Base-by-base conservation (phyloP, 2,329 filamentous ascomycete genomes). In the Fusarium concolor region DNA sequence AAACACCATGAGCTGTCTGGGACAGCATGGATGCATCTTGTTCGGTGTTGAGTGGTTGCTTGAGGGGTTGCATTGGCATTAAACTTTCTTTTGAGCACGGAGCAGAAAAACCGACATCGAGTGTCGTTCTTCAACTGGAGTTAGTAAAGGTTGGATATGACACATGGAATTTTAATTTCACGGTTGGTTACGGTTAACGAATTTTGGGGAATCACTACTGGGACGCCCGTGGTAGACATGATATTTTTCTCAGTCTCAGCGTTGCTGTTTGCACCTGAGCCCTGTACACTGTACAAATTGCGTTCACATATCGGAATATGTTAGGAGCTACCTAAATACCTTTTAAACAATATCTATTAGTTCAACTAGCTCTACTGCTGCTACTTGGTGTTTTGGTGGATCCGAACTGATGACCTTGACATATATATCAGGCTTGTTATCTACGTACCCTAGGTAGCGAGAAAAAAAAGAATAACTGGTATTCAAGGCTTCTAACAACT, bases 11-110 rank as follows among this genome's bases (percentile, higher is more conserved):
- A 15, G 20, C 26, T 46, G 29, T 35, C 18, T 39, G 56, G 33
- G 35, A 28, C 44, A 43, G 24, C 39, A 47, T 55, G 28, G 37
- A 56, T 56, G 57, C 38, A 67, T 59, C 53, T 51, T 60, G 17
- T 43, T 62, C 43, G 65, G 65, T 46, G 42, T 63, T 60, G 26
- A 43, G 46, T 17, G 29, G 44, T 33, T 29, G 24, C 14, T 38
- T 22, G 39, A 43, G 31, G 26, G 42, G 49, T 38, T 55, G 50
- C 35, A 59, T 62, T 33, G 38, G 29, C 37, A 46, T 56, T 52
- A 20, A 49, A 35, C 28, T 29, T 38, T 41, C 29, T 24, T 37
- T 47, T 42, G 18, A 20, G 22, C 45, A 24, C 22, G 31, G 15
- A 17, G 18, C 29, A 35, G 44, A 35, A 55, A 39, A 52, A 38